Evolutionary conservation across 805 yeast species (phyloP).

Genomic region (Saccharomycopsis fibuligera): DNA sequence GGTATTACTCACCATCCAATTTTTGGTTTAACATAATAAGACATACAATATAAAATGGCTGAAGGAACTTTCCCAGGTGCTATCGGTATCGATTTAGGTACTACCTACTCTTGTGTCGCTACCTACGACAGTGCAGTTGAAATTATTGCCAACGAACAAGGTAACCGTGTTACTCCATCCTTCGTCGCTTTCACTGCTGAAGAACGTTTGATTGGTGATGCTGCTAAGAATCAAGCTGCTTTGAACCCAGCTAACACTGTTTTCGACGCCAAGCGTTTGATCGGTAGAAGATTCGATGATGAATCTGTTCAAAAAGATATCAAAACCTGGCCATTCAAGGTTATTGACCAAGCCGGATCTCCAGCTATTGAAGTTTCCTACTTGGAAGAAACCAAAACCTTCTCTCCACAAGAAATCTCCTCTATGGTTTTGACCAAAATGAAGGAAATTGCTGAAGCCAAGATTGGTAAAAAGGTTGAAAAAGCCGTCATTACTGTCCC

Average conservation of each 20-base stretch:
- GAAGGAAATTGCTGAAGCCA: constrained; percentile 77
- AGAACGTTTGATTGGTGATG: constrained; percentile 77
- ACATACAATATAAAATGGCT: constrained; percentile 51
- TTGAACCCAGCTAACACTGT: constrained; percentile 72
- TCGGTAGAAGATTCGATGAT: constrained; percentile 73
- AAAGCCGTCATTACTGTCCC: constrained; percentile 76
- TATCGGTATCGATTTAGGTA: constrained; percentile 98
- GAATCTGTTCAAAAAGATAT: constrained; percentile 79
- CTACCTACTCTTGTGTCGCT: constrained; percentile 78
- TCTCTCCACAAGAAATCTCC: constrained; percentile 71
- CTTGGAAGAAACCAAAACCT: constrained; percentile 61
- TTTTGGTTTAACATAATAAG: neutral
- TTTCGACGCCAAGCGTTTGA: constrained; percentile 78
- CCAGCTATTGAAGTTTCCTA: constrained; percentile 67
- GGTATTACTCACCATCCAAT: neutral
- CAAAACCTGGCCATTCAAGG: constrained; percentile 85
- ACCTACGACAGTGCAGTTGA: constrained; percentile 72
- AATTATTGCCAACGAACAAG: constrained; percentile 77
- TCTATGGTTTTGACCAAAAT: constrained; percentile 75
- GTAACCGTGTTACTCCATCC: constrained; percentile 81
- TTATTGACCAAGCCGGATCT: constrained; percentile 55
- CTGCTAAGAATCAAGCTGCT: constrained; percentile 81
- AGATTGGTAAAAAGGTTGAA: constrained; percentile 63
- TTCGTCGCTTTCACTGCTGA: constrained; percentile 75
- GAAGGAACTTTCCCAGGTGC: constrained; percentile 99